Percentiles rank a stretch among this genome's conserved stretches.
phyloP scores from a whole-genome alignment of 2,329 filamentous ascomycete species.

The Ilyonectria robusta region DNA sequence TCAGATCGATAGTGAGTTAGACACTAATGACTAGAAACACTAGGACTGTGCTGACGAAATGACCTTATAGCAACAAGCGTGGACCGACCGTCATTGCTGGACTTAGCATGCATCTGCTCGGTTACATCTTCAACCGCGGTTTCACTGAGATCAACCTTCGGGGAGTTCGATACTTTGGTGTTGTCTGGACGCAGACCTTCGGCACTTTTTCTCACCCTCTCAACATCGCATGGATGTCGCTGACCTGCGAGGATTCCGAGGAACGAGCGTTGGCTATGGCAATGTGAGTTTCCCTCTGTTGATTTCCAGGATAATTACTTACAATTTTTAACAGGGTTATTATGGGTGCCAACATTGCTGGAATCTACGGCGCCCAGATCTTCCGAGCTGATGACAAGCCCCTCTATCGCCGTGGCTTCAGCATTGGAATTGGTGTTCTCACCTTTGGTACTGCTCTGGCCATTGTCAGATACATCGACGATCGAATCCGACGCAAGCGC shows the following conservation, averaged over 20 bases:
- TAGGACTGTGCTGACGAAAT: not conserved
- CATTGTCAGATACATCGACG: slow-evolving; percentile 60
- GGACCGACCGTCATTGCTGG: slow-evolving; percentile 67
- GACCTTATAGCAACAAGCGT: slow-evolving; percentile 56
- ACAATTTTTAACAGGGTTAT: slow-evolving; percentile 59
- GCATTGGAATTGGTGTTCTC: slow-evolving; percentile 60
- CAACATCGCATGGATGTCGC: slow-evolving; percentile 73
- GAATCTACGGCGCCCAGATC: slow-evolving; percentile 73
- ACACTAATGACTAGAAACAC: not conserved
- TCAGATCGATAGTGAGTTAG: slow-evolving; percentile 65
- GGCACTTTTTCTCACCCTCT: slow-evolving; percentile 69
- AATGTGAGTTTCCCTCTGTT: slow-evolving; percentile 54
- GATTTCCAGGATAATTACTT: not conserved
- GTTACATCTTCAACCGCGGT: slow-evolving; percentile 67
- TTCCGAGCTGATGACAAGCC: slow-evolving; percentile 68
- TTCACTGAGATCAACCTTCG: slow-evolving; percentile 62
- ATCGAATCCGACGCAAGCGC: slow-evolving; percentile 46
- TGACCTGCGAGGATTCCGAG: slow-evolving; percentile 69
- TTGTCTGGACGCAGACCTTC: slow-evolving; percentile 69
- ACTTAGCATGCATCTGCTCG: slow-evolving; percentile 62
- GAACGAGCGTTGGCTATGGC: slow-evolving; percentile 73
- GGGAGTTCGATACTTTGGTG: slow-evolving; percentile 66
- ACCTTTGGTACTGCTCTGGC: slow-evolving; percentile 59
- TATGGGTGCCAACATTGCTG: slow-evolving; percentile 73
- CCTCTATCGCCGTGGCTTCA: slow-evolving; percentile 66